Conservation (phyloP, 306 rosid genomes). For the Albizia julibrissin region DNA sequence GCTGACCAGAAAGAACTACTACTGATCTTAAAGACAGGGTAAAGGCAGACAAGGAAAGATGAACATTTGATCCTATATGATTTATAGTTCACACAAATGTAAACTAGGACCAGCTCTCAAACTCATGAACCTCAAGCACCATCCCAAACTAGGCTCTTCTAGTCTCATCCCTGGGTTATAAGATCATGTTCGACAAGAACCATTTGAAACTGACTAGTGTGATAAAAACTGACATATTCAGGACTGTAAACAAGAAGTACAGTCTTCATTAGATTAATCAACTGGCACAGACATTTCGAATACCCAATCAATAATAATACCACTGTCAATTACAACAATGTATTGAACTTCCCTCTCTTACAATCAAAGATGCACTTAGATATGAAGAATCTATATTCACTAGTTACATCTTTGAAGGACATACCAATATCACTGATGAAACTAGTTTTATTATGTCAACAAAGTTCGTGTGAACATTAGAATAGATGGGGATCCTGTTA, state of each 20-base stretch:
- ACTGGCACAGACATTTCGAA: neutral
- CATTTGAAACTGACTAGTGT: neutral
- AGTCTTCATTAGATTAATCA: neutral
- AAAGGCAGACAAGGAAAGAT: neutral
- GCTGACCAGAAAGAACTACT: too few relatives aligned
- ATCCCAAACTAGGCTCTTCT: neutral
- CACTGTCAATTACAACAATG: neutral
- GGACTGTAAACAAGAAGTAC: neutral
- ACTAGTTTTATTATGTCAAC: neutral
- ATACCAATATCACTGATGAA: constrained; percentile 13
- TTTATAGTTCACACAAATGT: constrained; percentile 2
- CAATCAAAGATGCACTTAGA: too few relatives aligned
- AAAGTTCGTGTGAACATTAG: neutral
- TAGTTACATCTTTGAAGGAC: neutral
- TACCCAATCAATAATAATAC: neutral
- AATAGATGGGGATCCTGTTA: neutral
- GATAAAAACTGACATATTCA: neutral
- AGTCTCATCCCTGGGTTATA: too few relatives aligned
- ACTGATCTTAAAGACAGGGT: neutral
- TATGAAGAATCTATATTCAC: too few relatives aligned
- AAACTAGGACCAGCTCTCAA: neutral
- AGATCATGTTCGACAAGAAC: neutral
- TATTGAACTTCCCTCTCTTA: too few relatives aligned
- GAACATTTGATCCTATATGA: neutral
- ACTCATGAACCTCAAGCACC: neutral